These are phyloP conservation scores for Uromyces viciae-fabae DNA, from an alignment of 1,284 basidiomycete genomes.

Conservation along the genomic window DNA sequence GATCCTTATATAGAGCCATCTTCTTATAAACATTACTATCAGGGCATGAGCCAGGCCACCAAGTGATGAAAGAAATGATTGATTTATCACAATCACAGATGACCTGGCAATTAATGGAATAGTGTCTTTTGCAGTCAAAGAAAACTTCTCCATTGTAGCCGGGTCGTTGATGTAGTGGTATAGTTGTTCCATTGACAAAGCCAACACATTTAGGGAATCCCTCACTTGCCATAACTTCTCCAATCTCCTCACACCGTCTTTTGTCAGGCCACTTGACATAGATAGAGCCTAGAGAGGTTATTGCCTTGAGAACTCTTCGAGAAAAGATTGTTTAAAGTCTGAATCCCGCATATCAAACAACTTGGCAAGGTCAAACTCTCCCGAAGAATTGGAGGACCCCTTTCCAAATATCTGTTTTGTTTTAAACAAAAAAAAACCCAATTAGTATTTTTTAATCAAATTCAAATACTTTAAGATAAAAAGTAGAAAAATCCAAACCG, in stretches of 20 bases:
- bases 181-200: conserved; percentile 24
- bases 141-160: not conserved
- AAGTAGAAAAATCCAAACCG: no score
- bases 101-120: conserved; percentile 16
- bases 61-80: not conserved
- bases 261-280: conserved; percentile 6
- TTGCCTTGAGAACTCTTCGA: no score
- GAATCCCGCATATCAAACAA: no score
- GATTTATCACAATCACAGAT: conserved; percentile 6
- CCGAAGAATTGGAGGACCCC: no score
- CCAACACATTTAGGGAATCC: conserved; percentile 2
- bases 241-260: not conserved
- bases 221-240: not conserved
- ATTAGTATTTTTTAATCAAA: no score
- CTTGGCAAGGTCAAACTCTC: no score
- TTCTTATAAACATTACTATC: not conserved
- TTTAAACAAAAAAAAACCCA: no score
- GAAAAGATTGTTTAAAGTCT: no score
- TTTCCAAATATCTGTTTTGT: no score
- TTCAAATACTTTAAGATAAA: no score
- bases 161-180: not conserved
- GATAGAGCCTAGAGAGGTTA: no score
- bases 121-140: not conserved
- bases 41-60: conserved; percentile 1
- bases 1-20: no score